Conservation (phyloP, 192 early-diverging fungal species). For the Backusella circina region DNA sequence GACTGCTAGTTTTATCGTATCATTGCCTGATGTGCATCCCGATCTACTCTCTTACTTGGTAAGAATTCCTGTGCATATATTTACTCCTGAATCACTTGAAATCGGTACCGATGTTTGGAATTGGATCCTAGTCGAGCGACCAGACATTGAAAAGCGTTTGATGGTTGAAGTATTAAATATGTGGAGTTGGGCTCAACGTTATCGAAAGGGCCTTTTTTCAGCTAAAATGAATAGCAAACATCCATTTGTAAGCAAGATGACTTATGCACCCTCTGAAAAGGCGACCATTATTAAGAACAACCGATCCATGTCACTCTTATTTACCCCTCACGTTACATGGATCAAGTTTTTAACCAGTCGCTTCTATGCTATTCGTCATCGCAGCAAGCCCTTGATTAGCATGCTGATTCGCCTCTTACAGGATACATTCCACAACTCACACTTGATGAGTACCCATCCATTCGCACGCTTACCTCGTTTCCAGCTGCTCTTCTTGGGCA, state of each 20-base stretch:
- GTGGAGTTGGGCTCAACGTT: slow-evolving; percentile 80
- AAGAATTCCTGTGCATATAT: slow-evolving; percentile 82
- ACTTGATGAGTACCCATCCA: slow-evolving; percentile 57
- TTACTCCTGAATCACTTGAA: slow-evolving; percentile 73
- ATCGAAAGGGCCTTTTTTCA: slow-evolving; percentile 82
- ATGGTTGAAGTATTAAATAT: slow-evolving; percentile 78
- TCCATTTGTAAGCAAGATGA: slow-evolving; percentile 88
- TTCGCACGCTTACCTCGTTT: slow-evolving; percentile 77
- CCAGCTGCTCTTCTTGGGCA: slow-evolving; percentile 67
- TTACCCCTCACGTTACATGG: slow-evolving; percentile 77
- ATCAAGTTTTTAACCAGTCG: slow-evolving; percentile 82
- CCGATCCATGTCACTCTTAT: slow-evolving; percentile 50
- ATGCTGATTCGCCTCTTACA: slow-evolving; percentile 76
- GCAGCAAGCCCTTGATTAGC: slow-evolving; percentile 64
- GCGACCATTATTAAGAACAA: slow-evolving; percentile 56
- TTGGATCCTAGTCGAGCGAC: slow-evolving; percentile 76
- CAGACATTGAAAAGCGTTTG: slow-evolving; percentile 67
- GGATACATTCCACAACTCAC: slow-evolving; percentile 57
- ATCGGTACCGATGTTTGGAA: slow-evolving; percentile 85
- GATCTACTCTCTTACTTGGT: slow-evolving; percentile 78
- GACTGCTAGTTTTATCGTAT: slow-evolving; percentile 49
- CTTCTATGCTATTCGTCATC: slow-evolving; percentile 79
- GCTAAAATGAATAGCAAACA: slow-evolving; percentile 48
- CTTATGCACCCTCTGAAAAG: slow-evolving; percentile 86
- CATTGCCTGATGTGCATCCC: slow-evolving; percentile 45